Evolutionary conservation across 176 grass and related monocot genomes (phyloP).

Genomic region (Thalia dealbata): DNA sequence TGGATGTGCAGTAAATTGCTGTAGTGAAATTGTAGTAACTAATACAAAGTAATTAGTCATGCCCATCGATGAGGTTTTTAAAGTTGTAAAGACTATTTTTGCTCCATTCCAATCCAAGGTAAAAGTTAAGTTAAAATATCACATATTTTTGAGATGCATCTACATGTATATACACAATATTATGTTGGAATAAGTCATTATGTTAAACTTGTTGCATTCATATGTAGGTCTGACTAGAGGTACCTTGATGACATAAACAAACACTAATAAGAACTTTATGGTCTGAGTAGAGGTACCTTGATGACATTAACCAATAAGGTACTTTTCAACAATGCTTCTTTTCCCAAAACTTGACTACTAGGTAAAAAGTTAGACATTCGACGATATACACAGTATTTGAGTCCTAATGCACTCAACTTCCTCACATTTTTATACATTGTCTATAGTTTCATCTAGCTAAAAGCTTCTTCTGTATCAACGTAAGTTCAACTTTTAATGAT

Average conservation of each 20-base stretch:
- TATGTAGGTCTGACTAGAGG: no score
- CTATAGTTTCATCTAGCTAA: background rate
- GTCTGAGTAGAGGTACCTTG: background rate
- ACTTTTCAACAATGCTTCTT: background rate
- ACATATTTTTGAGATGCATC: no score
- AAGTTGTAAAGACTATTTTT: conserved; percentile 15
- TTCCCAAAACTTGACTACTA: background rate
- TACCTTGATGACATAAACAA: no score
- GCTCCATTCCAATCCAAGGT: background rate
- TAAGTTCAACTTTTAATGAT: no score
- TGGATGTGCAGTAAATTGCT: background rate
- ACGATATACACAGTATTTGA: no score
- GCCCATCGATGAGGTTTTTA: conserved; percentile 17
- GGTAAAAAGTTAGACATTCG: no score
- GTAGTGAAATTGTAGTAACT: background rate
- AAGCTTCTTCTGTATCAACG: background rate
- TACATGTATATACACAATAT: background rate
- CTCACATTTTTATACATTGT: background rate
- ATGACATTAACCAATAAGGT: background rate
- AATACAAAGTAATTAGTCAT: background rate
- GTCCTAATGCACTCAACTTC: background rate
- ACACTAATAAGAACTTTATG: no score
- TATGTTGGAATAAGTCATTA: background rate
- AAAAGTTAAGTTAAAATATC: background rate
- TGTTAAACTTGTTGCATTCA: background rate